Base-by-base conservation (phyloP, 1,139 yeast genomes). In the Diutina neorugosa region DNA sequence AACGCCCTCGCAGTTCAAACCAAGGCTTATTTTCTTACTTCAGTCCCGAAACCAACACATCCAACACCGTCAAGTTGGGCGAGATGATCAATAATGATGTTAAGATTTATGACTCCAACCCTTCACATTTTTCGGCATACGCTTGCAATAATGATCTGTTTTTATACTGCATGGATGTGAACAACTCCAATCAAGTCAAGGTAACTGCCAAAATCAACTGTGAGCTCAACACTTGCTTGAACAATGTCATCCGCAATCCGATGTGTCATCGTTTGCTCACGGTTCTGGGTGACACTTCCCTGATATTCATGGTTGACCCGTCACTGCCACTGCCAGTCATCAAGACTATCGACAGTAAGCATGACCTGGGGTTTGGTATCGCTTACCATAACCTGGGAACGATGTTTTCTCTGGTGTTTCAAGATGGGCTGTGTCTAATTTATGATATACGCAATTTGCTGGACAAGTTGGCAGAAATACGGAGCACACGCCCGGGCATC, bases 81-180 rank as follows among this genome's bases (percentile, higher is more conserved):
- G 86, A 85, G 52, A 80, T 83, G 70, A 88, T 90, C 60, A 89
- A 89, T 66, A 90, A 90, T 66, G 81, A 88, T 52, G 94, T 89
- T n/a, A 71, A 84, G 1, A 65, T 86, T 27, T 74, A 76, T 63
- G 52, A 54, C 37, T 65, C 75, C 9, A 60, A 64, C 57, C 66
- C 66, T 23, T n/a, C 16, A 53, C 68, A 69, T 47, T 81, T 76
- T 62, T 72, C 74, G 53, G 77, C 90, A 2, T 79, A 79, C 58
- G 80, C 87, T 16, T 89, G 96, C 67, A 90, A 89, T 65, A 90
- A 90, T 63, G 97, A 90, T 64, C 78, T 81, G 52, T 72, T 78
- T 55, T 68, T 90, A 53, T 89, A 90, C 65, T 71, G 78, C 55
- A 75, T 87, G 54, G 85, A 83, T 58, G 73, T 88, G 25, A 23